Evolutionary conservation across 2,329 filamentous ascomycete genomes (phyloP).

Genomic region (Hypocrella siamensis): DNA sequence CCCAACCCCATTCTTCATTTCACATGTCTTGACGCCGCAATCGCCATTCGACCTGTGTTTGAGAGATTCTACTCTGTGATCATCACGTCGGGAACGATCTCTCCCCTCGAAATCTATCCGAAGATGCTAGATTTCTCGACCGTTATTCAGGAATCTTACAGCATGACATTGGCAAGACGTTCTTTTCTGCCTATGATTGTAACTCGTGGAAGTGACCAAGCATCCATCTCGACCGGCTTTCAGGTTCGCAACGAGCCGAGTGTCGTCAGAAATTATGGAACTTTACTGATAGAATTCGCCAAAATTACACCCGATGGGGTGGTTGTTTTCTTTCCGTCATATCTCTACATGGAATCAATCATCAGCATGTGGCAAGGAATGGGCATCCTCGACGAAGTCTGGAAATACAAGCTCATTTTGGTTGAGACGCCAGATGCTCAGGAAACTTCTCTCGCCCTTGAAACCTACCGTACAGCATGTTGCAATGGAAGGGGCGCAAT

Average conservation of each 20-base stretch:
- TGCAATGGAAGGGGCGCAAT: conserved; percentile 93
- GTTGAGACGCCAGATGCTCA: conserved; percentile 96
- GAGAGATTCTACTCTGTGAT: conserved; percentile 96
- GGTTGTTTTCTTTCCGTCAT: conserved; percentile 98
- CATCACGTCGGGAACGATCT: conserved; percentile 95
- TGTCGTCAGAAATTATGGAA: conserved; percentile 95
- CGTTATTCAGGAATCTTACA: conserved; percentile 92
- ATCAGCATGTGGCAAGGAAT: conserved; percentile 99
- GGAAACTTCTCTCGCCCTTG: conserved; percentile 86
- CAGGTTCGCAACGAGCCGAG: conserved; percentile 90
- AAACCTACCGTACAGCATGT: conserved; percentile 94
- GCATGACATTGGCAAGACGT: conserved; percentile 82
- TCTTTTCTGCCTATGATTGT: conserved; percentile 99
- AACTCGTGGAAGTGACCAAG: conserved; percentile 86
- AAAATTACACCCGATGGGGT: conserved; percentile 93
- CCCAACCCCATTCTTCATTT: conserved; percentile 96
- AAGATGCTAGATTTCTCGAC: conserved; percentile 93
- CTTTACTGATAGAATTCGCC: conserved; percentile 82
- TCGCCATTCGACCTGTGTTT: conserved; percentile 95
- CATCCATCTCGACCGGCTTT: conserved; percentile 83
- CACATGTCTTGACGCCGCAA: conserved; percentile 90
- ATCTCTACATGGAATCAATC: conserved; percentile 98
- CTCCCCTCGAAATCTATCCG: conserved; percentile 94
- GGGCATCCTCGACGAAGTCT: conserved; percentile 93
- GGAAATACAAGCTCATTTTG: conserved; percentile 97